Base-by-base conservation (phyloP, 345 rosid species). In the Melaleuca quinquenervia region DNA sequence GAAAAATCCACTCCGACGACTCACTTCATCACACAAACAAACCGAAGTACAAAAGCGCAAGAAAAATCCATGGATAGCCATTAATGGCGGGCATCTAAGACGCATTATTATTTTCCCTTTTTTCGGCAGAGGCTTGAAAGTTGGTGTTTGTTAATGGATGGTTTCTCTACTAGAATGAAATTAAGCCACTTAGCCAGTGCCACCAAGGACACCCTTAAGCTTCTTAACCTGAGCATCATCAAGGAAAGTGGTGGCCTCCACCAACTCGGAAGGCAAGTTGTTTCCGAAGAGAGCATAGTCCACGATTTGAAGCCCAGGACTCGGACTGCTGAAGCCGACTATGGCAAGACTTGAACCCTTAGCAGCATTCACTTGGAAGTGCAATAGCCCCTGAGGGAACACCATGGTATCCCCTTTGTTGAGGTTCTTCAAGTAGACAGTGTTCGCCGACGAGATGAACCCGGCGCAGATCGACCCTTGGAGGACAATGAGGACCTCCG, bases 191-290 rank as follows among this genome's bases (percentile, higher is more conserved):
- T 89, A 96, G 64, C 90, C 89, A 36, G 92, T 95, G 86, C 99
- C 99, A 48, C 99, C 99, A 87, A 96, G 97, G 76, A 96, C 93
- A 55, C 90, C 92, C 90, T 96, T 96, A 54, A 96, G 96, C 92
- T 94, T 96, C 95, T 94, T 95, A 64, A 96, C 91, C 18, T 88
- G 97, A 83, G 78, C 92, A 18, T 93, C 95, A 3, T 64, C 78
- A 32, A 96, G 94, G 91, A 96, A 96, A 29, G 98, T 95, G 2
- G 90, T 87, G 49, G 80, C 82, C 83, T 88, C 92, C 6, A 96
- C 84, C 18, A 64, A 64, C 24, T 32, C 12, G 4, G 78, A 64
- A 16, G 78, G 78, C 18, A 64, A 64, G 32, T 64, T 64, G 32
- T 64, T 64, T 29, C 22, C 95, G 54, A 95, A 96, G 86, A 96